A percentile compares a stretch with the other conserved stretches of the same genome.
These are phyloP conservation scores for Leccinum angustisporum DNA, from an alignment of 1,284 basidiomycete species.

Conservation along the genomic window DNA sequence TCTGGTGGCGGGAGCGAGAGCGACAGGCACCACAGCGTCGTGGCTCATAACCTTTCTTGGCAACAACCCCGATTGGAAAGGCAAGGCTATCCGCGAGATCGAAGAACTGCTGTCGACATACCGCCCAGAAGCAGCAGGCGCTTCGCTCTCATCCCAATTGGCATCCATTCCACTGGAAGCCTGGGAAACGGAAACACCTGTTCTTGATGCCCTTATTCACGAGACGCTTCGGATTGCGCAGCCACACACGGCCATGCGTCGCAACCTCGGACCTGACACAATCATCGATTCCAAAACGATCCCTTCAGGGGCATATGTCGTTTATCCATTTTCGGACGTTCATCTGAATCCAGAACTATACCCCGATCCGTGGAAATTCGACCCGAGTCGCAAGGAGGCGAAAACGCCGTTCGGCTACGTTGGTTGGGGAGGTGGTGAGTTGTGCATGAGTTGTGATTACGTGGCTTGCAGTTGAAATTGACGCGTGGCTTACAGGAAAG, in stretches of 20 bases:
- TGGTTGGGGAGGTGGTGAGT: constrained; percentile 74
- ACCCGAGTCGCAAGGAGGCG: constrained; percentile 54
- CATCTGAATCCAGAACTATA: constrained; percentile 70
- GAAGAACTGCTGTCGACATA: constrained; percentile 59
- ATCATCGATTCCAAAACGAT: constrained; percentile 64
- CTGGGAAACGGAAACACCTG: constrained; percentile 67
- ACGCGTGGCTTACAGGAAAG: constrained; percentile 47
- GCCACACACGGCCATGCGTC: constrained; percentile 75
- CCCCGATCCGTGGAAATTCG: constrained; percentile 70
- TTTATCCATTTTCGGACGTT: constrained; percentile 76
- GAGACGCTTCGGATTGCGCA: constrained; percentile 75
- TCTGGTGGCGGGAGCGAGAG: constrained; percentile 70
- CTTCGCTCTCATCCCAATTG: constrained; percentile 48
- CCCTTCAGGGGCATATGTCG: constrained; percentile 67
- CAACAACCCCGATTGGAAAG: constrained; percentile 60
- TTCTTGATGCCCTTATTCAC: constrained; percentile 66
- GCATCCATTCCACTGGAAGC: constrained; percentile 61
- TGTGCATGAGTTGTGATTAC: constrained; percentile 21
- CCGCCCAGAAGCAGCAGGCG: constrained; percentile 18
- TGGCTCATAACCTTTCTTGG: constrained; percentile 72
- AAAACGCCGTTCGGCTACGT: constrained; percentile 60
- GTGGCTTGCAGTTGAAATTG: constrained; percentile 15
- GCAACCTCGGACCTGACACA: constrained; percentile 66
- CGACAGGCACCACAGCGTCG: constrained; percentile 74
- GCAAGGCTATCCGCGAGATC: constrained; percentile 56